A percentile compares a stretch with the other conserved stretches of the same genome.
Conservation (phyloP, 441 rosid genomes). For the Adansonia madagascariensis region DNA sequence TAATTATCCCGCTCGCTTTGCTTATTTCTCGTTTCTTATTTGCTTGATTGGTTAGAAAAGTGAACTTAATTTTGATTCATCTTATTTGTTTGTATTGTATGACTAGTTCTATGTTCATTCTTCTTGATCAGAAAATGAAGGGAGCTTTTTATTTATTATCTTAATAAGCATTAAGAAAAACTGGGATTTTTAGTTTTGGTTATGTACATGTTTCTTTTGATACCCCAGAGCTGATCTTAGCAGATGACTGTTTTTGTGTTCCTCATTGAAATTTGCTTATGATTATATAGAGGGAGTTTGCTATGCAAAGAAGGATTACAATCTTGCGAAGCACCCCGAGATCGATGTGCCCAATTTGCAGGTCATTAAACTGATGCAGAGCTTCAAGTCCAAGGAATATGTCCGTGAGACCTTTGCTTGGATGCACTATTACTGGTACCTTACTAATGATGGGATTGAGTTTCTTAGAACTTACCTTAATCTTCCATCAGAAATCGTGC, state of each 20-base stretch:
- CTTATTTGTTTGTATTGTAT: too few relatives aligned
- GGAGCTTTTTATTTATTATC: neutral
- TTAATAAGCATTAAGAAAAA: neutral
- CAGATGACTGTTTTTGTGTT: neutral
- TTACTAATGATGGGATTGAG: conserved; percentile 73
- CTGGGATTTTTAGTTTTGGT: neutral
- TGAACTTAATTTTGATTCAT: too few relatives aligned
- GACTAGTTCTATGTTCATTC: neutral
- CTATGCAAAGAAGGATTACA: conserved; percentile 69
- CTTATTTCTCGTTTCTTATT: neutral
- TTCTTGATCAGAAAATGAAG: neutral
- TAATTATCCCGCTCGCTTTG: neutral
- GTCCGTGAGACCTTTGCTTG: conserved; percentile 71
- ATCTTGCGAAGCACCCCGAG: conserved; percentile 69
- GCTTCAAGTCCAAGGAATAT: conserved; percentile 76
- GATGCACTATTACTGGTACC: conserved; percentile 82
- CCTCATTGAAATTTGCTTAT: neutral
- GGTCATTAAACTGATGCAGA: conserved; percentile 77
- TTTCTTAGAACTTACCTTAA: conserved; percentile 62
- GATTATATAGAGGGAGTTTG: conserved; percentile 61
- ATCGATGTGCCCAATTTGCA: conserved; percentile 75
- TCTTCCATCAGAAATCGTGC: conserved; percentile 76
- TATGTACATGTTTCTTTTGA: too few relatives aligned
- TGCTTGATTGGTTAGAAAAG: neutral
- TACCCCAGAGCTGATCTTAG: neutral